Evolutionary conservation across 345 rosid genomes (phyloP), one percentile per base, ranked within the genome.

Genomic region (Gossypium australe): DNA sequence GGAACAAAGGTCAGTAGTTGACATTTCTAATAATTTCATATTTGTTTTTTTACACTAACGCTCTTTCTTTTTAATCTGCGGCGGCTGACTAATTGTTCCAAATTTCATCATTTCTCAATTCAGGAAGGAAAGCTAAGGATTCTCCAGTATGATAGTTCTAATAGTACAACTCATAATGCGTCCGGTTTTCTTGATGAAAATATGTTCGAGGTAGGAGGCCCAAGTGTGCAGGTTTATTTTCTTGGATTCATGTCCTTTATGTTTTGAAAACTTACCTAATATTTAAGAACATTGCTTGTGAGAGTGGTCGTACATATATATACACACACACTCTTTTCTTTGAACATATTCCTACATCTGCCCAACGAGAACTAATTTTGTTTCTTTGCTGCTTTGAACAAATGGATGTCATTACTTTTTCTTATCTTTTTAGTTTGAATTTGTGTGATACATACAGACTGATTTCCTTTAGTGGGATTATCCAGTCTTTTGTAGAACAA

Each of bases 111-210:
- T 66, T 38, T 59, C 68, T 16, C 4, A 75, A 52, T 85, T 76
- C 83, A 93, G 98, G 98, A 93, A 83, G 98, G 98, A 27, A 91
- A 87, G 80, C 86, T 91, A 43, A 85, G 95, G 83, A 81, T 93
- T 70, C 87, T 93, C 70, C 84, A 82, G 13, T 89, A 84, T 70
- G 88, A 88, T 76, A 84, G 85, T 70, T 74, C 88, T 77, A 79
- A 49, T 75, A 79, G 79, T 58, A 72, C 76, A 51, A 78, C 78
- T 72, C 68, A 78, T 20, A 62, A 67, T 24, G 34, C 49, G 55
- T 78, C 89, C 67, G 70, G 72, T 65, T 78, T 69, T 66, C 63
- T 78, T 20, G 81, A 89, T 70, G 87, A 82, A 60, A 85, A 78
- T 78, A 75, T 82, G 74, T 74, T 78, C 14, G 86, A 82, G 87